These are phyloP conservation scores for Silene uniflora DNA, from an alignment of 148 eudicot genomes.

Conservation along the genomic window DNA sequence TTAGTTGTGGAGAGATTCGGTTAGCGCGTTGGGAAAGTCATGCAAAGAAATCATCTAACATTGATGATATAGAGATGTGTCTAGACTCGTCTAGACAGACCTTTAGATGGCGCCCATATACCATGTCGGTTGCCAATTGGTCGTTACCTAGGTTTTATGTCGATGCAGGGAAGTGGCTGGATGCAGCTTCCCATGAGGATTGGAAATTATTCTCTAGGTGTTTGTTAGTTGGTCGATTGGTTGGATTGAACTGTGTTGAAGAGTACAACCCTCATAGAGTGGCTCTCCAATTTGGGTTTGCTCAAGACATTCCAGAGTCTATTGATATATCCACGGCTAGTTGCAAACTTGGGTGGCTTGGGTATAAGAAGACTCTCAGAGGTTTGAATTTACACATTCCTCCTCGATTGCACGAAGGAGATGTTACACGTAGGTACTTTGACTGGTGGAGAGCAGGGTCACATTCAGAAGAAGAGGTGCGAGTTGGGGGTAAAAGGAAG, in stretches of 20 bases:
- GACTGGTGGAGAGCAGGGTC: not conserved
- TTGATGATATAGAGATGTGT: too few species aligned
- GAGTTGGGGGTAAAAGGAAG: too few species aligned
- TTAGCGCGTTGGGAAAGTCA: too few species aligned
- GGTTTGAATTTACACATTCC: not conserved
- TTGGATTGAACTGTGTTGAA: not conserved
- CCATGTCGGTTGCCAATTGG: not conserved
- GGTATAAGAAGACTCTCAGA: not conserved
- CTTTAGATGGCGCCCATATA: conserved; percentile 3
- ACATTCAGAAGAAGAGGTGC: too few species aligned
- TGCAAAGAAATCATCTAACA: too few species aligned
- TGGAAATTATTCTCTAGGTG: not conserved
- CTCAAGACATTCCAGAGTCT: not conserved
- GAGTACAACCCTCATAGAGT: not conserved
- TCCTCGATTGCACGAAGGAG: not conserved
- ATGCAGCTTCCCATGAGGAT: not conserved
- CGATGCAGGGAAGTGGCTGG: not conserved
- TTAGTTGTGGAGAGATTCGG: too few species aligned
- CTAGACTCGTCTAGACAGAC: not conserved
- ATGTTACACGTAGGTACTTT: not conserved
- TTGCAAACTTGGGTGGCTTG: not conserved
- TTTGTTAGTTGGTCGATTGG: not conserved
- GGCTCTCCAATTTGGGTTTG: not conserved
- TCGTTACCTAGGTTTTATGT: not conserved
- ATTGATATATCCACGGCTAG: not conserved